These are phyloP conservation scores for Diversispora eburnea DNA, from an alignment of 192 early-diverging fungal species.

Conservation along the genomic window DNA sequence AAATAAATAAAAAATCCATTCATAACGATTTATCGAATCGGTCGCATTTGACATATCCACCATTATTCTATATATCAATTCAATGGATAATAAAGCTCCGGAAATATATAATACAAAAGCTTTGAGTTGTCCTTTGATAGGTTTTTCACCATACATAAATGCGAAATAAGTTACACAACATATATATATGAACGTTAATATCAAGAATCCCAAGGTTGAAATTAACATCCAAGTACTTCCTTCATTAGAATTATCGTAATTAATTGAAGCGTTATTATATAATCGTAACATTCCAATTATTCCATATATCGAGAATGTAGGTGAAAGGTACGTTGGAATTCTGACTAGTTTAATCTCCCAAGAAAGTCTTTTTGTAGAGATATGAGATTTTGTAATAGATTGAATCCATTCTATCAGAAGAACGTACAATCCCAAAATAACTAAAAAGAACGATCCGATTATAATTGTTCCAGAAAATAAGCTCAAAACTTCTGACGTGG, in stretches of 20 bases:
- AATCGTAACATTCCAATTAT: neutral
- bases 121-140: neutral
- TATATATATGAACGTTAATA: neutral
- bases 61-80: slow-evolving; percentile 12
- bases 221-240: neutral
- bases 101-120: neutral
- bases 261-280: neutral
- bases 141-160: neutral
- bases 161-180: slow-evolving; percentile 2
- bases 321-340: neutral
- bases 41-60: neutral
- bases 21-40: neutral
- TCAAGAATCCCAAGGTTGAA: neutral
- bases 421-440: neutral
- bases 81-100: slow-evolving; percentile 8
- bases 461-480: neutral
- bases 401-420: neutral
- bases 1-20: slow-evolving; percentile 13
- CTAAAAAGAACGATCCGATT: neutral
- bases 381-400: neutral
- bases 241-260: neutral
- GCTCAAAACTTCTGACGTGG: neutral
- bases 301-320: neutral
- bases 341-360: neutral
- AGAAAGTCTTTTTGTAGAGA: neutral